phyloP scores from a whole-genome alignment of 352 stramenopile species.

The Phytophthora macrochlamydospora region DNA sequence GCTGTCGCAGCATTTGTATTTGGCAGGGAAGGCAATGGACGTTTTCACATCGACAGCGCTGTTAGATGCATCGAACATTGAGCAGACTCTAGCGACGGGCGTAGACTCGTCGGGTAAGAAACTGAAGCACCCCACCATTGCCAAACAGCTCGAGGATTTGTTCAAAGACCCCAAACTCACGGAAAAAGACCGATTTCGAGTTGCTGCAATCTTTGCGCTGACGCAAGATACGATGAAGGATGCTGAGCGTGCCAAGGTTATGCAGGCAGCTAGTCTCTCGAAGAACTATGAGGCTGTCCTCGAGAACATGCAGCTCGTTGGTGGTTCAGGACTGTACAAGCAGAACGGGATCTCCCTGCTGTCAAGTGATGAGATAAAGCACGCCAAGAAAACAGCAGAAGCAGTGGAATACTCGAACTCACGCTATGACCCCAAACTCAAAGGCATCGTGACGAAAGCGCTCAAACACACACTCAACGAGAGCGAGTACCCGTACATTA shows the following conservation, averaged over 20 bases:
- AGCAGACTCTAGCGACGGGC: constrained; percentile 95
- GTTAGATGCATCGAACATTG: constrained; percentile 92
- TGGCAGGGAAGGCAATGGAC: constrained; percentile 95
- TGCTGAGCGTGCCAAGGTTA: constrained; percentile 84
- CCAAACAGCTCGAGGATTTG: constrained; percentile 89
- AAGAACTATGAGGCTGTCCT: constrained; percentile 66
- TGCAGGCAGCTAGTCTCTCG: constrained; percentile 83
- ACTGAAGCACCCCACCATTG: constrained; percentile 82
- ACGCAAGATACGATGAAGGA: constrained; percentile 92
- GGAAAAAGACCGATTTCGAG: constrained; percentile 86
- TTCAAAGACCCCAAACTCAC: constrained; percentile 84
- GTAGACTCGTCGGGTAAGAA: constrained; percentile 93
- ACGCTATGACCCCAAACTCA: constrained; percentile 79
- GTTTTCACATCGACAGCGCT: constrained; percentile 89
- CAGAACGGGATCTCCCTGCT: constrained; percentile 67
- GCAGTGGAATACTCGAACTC: constrained; percentile 80
- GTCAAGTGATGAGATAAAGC: constrained; percentile 65
- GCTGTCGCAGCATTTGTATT: constrained; percentile 94
- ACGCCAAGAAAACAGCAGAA: constrained; percentile 65
- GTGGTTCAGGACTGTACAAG: constrained; percentile 57
- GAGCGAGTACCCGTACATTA: constrained; percentile 83
- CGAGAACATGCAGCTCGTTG: constrained; percentile 72
- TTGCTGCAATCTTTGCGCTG: constrained; percentile 93
- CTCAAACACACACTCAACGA: constrained; percentile 71
- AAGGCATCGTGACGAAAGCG: constrained; percentile 57